Evolutionary conservation across 495 filamentous ascomycete species (phyloP).

Genomic region (Barbatosphaeria neglecta): DNA sequence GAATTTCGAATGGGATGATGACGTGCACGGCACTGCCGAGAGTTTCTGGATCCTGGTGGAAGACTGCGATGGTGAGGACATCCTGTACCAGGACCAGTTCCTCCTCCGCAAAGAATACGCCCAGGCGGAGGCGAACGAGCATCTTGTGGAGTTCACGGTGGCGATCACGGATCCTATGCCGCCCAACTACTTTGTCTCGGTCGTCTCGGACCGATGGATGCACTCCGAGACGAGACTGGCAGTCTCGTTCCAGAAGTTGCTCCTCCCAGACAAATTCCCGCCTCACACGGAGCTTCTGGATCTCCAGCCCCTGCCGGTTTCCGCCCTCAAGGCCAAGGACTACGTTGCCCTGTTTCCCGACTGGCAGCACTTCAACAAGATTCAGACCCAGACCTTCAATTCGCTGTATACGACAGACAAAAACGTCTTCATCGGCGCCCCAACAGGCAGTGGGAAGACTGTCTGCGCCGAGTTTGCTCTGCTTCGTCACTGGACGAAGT

Average conservation of each 20-base stretch:
- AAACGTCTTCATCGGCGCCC: slow-evolving; percentile 81
- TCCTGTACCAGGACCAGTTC: slow-evolving; percentile 93
- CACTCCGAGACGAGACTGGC: slow-evolving; percentile 89
- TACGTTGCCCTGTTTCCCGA: slow-evolving; percentile 71
- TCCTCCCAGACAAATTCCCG: slow-evolving; percentile 90
- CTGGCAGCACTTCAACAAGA: slow-evolving; percentile 88
- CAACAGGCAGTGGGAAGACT: slow-evolving; percentile 91
- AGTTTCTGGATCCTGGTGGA: slow-evolving; percentile 96
- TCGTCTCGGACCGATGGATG: slow-evolving; percentile 95
- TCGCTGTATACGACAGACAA: slow-evolving; percentile 81
- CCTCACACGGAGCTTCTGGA: slow-evolving; percentile 84
- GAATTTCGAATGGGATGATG: slow-evolving; percentile 93
- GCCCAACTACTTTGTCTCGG: slow-evolving; percentile 93
- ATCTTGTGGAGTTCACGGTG: slow-evolving; percentile 95
- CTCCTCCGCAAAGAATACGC: slow-evolving; percentile 81
- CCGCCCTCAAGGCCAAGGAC: slow-evolving; percentile 77
- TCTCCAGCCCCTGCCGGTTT: slow-evolving; percentile 78
- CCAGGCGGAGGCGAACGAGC: slow-evolving; percentile 68
- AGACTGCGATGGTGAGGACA: slow-evolving; percentile 94
- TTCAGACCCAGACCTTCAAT: slow-evolving; percentile 95
- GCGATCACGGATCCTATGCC: slow-evolving; percentile 96
- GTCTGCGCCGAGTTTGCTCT: slow-evolving; percentile 92
- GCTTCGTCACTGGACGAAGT: slow-evolving; percentile 72
- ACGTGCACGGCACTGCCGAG: slow-evolving; percentile 75
- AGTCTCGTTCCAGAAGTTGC: slow-evolving; percentile 86